Evolutionary conservation across 352 stramenopile genomes (phyloP).

Genomic region (Phytophthora chlamydospora): DNA sequence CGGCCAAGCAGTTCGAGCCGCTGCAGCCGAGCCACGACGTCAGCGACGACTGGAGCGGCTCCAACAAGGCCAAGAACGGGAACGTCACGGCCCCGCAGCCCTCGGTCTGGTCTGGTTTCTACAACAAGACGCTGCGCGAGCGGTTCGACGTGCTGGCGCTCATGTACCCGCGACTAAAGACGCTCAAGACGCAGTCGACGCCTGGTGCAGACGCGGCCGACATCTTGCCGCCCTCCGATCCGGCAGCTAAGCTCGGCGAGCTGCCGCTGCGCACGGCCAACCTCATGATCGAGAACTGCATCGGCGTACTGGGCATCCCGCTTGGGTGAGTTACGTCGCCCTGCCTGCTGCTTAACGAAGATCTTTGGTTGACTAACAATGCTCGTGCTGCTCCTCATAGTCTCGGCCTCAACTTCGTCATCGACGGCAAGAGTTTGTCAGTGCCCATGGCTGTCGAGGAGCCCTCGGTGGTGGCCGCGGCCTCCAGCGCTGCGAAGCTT

Average conservation of each 20-base stretch:
- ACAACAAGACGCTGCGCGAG: conserved; percentile 89
- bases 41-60: conserved; percentile 35
- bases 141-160: conserved; percentile 84
- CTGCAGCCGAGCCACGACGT: conserved; percentile 50
- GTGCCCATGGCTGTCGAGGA: conserved; percentile 89
- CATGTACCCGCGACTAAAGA: conserved; percentile 79
- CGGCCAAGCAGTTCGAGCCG: conserved; percentile 52
- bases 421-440: conserved; percentile 79
- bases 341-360: background rate
- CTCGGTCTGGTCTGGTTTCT: conserved; percentile 88
- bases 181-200: conserved; percentile 38
- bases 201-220: conserved; percentile 16
- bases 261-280: conserved; percentile 82
- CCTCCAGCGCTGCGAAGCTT: conserved; percentile 85
- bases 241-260: conserved; percentile 63
- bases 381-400: conserved; percentile 25
- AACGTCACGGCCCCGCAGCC: conserved; percentile 45
- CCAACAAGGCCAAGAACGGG: conserved; percentile 11
- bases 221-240: conserved; percentile 23
- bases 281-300: conserved; percentile 92
- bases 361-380: conserved; percentile 6
- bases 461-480: conserved; percentile 83
- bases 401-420: conserved; percentile 86
- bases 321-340: conserved; percentile 57
- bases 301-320: conserved; percentile 84